Base-by-base conservation (phyloP, 805 yeast genomes). In the Saturnispora zaruensis region DNA sequence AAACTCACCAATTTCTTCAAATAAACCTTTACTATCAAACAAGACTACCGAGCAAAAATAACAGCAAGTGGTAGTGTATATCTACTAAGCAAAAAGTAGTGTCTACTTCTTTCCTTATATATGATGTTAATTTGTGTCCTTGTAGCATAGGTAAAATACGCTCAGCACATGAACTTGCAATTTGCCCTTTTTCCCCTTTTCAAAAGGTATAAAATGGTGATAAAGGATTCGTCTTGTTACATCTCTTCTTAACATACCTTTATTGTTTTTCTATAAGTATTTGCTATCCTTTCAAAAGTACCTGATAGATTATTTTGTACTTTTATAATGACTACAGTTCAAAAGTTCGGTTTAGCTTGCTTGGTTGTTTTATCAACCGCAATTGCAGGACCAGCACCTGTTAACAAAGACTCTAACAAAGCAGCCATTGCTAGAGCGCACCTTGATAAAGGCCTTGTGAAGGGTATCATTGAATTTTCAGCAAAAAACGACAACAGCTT, bases 381-480 rank as follows among this genome's bases (percentile, higher is more conserved):
- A 5, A 9, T 24, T 14, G 59, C 57, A 5, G 53, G 43, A 24
- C 41, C 68, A 49, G 85, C 85, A 1, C 82, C 83, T n/a, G 63
- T 63, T 46, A 67, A 71, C 53, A 66, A 64, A 26, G 73, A 70
- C 54, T 77, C 78, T 55, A 80, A 82, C 6, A 70, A 67, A 40
- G 69, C 70, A 51, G 69, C 74, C 23, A 70, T 77, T 46, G 83
- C 80, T 25, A 68, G 76, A 59, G 87, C 84, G 4, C 79, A 78
- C 57, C 73, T 81, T 54, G 80, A 77, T 48, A 67, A 65, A 44
- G 73, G 68, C 14, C 53, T 58, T n/a, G 50, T 66, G 55, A 61
- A 65, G 55, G 86, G 87, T 57, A 67, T 75, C 55, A 66, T 83
- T 61, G 78, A 78, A 60, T 78, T 83, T 66, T 73, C 78, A 34